Base-by-base conservation (phyloP, 2,329 filamentous ascomycete species). In the Fusarium falciforme region DNA sequence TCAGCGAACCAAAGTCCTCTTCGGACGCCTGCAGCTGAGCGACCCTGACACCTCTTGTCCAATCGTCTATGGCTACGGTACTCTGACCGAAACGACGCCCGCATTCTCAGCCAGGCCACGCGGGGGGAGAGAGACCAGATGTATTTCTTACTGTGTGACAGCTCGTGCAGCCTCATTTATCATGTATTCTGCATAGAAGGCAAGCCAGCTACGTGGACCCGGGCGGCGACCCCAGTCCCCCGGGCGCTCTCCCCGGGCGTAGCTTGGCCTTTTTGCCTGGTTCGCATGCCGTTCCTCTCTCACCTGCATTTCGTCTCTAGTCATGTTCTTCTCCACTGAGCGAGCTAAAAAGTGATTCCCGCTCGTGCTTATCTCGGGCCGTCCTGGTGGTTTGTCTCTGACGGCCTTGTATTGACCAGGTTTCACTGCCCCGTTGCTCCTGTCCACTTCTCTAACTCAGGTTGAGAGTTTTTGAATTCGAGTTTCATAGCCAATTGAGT, bases 141-240 rank as follows among this genome's bases (percentile, higher is more conserved):
- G 25, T 29, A 31, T 33, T 49, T 40, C n/a, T 59, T 60, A 47
- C 59, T 72, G 68, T 59, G 62, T 64, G 65, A 47, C 66, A 38
- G 33, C 49, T 31, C 61, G 68, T 72, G 63, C 71, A 74, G 73
- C 73, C 73, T 76, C 68, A 70, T 76, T 76, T 71, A 64, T 63
- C 67, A 67, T 67, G 64, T 42, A 11, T 63, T 44, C 29, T 42
- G 57, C 71, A 35, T 59, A 68, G 47, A 61, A 68, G 65, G 61
- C 64, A 72, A 72, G 59, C 49, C 47, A 64, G 29, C 54, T 17
- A 52, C 55, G 66, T 70, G 66, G 72, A 55, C 62, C 17, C 68
- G 55, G 71, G 61, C 68, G 63, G 49, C 25, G 20, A 11, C 49
- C 35, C 44, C 47, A 52, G 54, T 72, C 74, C 67, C 17, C 60